phyloP scores from a whole-genome alignment of 2,329 filamentous ascomycete species.

The Alternaria ventricosa region DNA sequence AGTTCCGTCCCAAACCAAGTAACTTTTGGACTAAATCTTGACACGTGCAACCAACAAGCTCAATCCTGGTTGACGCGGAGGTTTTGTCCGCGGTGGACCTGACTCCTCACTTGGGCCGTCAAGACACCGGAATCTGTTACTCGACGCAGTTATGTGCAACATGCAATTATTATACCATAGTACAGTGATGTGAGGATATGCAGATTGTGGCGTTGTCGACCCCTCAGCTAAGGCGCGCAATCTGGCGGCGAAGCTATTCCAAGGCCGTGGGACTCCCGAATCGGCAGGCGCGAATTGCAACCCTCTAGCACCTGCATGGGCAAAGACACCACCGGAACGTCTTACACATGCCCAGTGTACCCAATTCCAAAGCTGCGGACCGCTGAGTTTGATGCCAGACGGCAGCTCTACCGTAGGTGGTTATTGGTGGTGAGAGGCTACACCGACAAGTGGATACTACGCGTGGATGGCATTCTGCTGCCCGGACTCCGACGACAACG shows the following conservation, averaged over 20 bases:
- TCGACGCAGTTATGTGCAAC: neutral
- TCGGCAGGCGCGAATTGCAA: slow-evolving; percentile 23
- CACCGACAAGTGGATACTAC: slow-evolving; percentile 1
- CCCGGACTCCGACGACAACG: slow-evolving; percentile 1
- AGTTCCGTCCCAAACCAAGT: slow-evolving; percentile 16
- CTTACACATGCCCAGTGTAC: neutral
- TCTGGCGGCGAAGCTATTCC: slow-evolving; percentile 3
- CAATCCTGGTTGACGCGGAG: slow-evolving; percentile 4
- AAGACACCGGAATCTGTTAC: neutral
- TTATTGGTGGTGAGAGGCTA: slow-evolving; percentile 10
- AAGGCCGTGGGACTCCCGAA: slow-evolving; percentile 17
- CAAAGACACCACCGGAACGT: slow-evolving; percentile 7
- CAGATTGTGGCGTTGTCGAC: slow-evolving; percentile 12
- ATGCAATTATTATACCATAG: neutral
- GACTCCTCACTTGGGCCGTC: neutral
- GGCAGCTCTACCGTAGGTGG: slow-evolving; percentile 9
- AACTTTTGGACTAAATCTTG: neutral
- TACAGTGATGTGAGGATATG: neutral
- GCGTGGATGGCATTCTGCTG: slow-evolving; percentile 7
- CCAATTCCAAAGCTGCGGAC: slow-evolving; percentile 3
- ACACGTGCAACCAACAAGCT: slow-evolving; percentile 12
- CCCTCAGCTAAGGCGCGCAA: slow-evolving; percentile 11
- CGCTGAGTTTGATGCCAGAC: slow-evolving; percentile 11
- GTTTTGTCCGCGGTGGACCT: slow-evolving; percentile 4
- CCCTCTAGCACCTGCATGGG: slow-evolving; percentile 23